phyloP scores from a whole-genome alignment of 768 basidiomycete species.

The Leccinum obscurum region DNA sequence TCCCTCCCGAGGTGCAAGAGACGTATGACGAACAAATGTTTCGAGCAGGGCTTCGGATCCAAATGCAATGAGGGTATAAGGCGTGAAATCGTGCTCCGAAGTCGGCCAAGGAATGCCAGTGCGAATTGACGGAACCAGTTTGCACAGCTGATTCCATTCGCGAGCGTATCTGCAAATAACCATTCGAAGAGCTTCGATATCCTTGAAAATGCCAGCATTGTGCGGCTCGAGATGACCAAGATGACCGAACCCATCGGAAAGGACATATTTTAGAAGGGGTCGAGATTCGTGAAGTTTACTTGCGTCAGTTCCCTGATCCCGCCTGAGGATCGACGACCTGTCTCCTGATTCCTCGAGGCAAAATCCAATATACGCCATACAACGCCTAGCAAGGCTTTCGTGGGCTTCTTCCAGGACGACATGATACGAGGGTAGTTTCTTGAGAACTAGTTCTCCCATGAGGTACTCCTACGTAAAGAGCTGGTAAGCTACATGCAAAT shows the following conservation, averaged over 20 bases:
- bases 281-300: background rate
- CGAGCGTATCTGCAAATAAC: background rate
- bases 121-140: background rate
- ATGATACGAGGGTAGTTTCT: background rate
- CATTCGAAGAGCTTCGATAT: slow-evolving; percentile 1
- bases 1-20: background rate
- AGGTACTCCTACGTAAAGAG: too few relatives aligned
- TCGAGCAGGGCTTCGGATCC: background rate
- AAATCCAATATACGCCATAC: too few relatives aligned
- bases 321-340: too few relatives aligned
- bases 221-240: background rate
- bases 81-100: slow-evolving; percentile 1
- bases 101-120: slow-evolving; percentile 6
- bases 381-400: too few relatives aligned
- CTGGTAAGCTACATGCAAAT: too few relatives aligned
- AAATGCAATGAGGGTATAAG: slow-evolving; percentile 12
- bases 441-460: background rate
- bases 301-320: background rate
- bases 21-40: background rate
- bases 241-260: slow-evolving; percentile 13
- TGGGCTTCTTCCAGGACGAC: too few relatives aligned
- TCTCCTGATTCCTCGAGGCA: too few relatives aligned
- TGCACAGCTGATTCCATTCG: slow-evolving; percentile 8
- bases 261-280: slow-evolving; percentile 11
- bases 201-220: background rate